These are phyloP conservation scores for Persicaria tinctoria DNA, from an alignment of 148 eudicot species.

Conservation along the genomic window DNA sequence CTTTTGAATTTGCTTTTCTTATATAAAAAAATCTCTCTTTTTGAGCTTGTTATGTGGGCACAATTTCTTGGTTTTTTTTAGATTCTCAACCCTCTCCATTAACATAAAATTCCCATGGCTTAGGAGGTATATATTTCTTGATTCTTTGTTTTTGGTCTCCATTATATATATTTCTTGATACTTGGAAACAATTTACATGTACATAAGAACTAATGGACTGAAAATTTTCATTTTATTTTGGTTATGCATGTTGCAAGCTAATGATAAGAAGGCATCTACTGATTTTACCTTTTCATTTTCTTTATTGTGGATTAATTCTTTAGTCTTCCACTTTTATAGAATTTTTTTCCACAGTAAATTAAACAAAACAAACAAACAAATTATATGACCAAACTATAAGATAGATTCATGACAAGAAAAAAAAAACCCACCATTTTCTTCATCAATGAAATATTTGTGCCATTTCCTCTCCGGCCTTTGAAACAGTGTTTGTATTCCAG, in stretches of 20 bases:
- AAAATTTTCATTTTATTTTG: neutral
- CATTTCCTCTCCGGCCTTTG: too few relatives aligned
- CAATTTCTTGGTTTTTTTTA: neutral
- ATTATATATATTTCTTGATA: neutral
- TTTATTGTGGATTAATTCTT: neutral
- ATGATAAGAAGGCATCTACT: neutral
- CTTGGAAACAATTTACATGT: neutral
- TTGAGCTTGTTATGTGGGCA: neutral
- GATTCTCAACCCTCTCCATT: slow-evolving; percentile 9
- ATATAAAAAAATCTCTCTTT: neutral
- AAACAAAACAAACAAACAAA: neutral
- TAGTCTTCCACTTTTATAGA: neutral
- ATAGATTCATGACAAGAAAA: too few relatives aligned
- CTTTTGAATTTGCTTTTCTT: neutral
- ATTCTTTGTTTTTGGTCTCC: neutral
- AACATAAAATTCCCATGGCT: slow-evolving; percentile 1
- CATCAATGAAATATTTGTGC: too few relatives aligned
- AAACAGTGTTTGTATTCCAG: too few relatives aligned
- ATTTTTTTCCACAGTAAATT: neutral
- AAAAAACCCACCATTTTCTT: too few relatives aligned
- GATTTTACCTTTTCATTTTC: neutral
- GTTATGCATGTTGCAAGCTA: neutral
- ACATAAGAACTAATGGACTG: neutral
- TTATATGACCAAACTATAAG: neutral
- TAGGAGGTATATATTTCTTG: neutral